These are phyloP conservation scores for Fusarium metavorans DNA, from an alignment of 2,329 filamentous ascomycete genomes.

Conservation along the genomic window DNA sequence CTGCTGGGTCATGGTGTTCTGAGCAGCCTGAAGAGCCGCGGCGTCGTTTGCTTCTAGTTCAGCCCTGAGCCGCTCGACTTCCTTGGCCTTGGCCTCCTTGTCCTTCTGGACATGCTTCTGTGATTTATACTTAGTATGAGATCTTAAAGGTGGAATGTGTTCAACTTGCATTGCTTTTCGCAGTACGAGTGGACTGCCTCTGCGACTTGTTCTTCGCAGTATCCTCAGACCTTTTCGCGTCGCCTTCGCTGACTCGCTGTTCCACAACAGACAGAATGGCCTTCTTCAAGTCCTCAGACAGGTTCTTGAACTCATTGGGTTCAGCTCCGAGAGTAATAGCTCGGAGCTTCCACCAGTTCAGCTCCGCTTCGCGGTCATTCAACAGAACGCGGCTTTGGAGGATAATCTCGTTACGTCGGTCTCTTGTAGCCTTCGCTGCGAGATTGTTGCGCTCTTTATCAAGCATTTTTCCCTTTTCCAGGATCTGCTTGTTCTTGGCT, in stretches of 20 bases:
- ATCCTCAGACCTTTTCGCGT: background rate
- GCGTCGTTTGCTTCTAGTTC: constrained; percentile 19
- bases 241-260: background rate
- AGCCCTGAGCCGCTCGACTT: background rate
- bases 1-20: background rate
- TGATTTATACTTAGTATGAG: background rate
- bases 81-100: background rate
- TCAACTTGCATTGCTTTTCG: background rate
- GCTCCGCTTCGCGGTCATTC: constrained; percentile 41
- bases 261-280: constrained; percentile 37
- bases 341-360: constrained; percentile 45
- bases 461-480: constrained; percentile 42
- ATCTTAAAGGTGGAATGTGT: background rate
- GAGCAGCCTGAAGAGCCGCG: background rate
- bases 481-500: constrained; percentile 20
- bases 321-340: constrained; percentile 41
- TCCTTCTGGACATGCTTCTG: background rate
- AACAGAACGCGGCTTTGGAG: constrained; percentile 35
- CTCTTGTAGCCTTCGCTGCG: constrained; percentile 53
- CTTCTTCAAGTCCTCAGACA: constrained; percentile 32
- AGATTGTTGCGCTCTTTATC: constrained; percentile 53
- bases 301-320: constrained; percentile 31
- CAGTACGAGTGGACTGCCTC: background rate
- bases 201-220: background rate
- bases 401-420: constrained; percentile 46